phyloP scores from a whole-genome alignment of 768 basidiomycete genomes.

The Leccinum pellstonianum region DNA sequence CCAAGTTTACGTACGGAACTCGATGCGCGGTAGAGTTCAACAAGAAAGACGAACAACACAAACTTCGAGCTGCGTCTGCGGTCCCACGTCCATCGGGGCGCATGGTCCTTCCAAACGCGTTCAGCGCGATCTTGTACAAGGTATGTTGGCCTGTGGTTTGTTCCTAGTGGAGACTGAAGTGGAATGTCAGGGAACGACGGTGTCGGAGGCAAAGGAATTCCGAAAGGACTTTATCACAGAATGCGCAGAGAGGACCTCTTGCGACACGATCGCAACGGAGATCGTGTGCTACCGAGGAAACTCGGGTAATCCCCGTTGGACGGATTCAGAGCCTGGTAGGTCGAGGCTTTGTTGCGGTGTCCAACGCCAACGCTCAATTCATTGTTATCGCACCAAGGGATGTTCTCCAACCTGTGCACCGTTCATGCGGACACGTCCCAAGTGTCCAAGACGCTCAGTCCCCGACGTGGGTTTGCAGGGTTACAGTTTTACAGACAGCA shows the following conservation, averaged over 20 bases:
- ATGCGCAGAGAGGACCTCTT: conserved; percentile 27
- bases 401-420: conserved; percentile 26
- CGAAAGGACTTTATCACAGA: conserved; percentile 34
- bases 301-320: conserved; percentile 27
- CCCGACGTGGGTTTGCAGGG: conserved; percentile 29
- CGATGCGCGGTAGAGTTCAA: conserved; percentile 32
- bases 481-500: conserved; percentile 31
- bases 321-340: conserved; percentile 31
- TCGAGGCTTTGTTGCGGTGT: neutral
- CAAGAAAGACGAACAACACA: conserved; percentile 31
- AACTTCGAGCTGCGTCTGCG: conserved; percentile 25
- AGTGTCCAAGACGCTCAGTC: conserved; percentile 31
- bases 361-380: neutral
- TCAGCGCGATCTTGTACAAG: conserved; percentile 32
- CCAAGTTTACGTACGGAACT: conserved; percentile 41
- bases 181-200: conserved; percentile 22
- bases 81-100: conserved; percentile 34
- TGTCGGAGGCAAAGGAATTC: conserved; percentile 33
- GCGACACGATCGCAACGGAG: conserved; percentile 31
- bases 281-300: conserved; percentile 31
- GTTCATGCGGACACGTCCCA: conserved; percentile 29
- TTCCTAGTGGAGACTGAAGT: neutral
- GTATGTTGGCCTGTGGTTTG: conserved; percentile 1
- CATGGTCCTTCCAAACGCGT: conserved; percentile 33
- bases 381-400: conserved; percentile 16